Evolutionary conservation across 495 filamentous ascomycete genomes (phyloP), one percentile per base, ranked within the genome.

Genomic region (Neurospora pannonica): DNA sequence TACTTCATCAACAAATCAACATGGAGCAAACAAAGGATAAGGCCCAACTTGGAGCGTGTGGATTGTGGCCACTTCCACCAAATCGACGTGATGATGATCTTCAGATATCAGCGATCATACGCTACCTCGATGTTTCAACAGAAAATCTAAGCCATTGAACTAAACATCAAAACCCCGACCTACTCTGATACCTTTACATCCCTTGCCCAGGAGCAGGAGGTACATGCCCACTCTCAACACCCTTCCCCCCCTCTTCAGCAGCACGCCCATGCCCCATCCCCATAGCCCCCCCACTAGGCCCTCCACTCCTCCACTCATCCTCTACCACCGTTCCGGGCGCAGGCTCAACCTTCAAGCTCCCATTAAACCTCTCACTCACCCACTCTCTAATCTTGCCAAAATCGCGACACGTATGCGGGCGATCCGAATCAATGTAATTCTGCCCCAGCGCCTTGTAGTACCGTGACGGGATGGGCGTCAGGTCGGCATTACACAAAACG

Each of bases 401-500:
- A 19, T 74, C 46, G 0, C 72, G 17, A 36, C 72, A 74, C 0
- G 72, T 74, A 36, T 74, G 72, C 17, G 72, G 72, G 9, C 48
- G 11, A 17, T 74, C 72, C 0, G 72, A 74, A 0, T 74, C 46
- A 1, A 71, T 38, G 4, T 74, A 74, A 1, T 71, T 74, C 40
- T 60, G 36, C 2, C 39, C 67, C 2, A 74, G 67, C 24, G 21
- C 19, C 7, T 9, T 2, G 28, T 69, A 70, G 24, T 60, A 74
- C 72, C 46, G 40, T 6, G 72, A 70, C 17, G 72, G 72, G 28
- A 74, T 74, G n/a, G 46, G 72, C 19, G 72, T 74, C 62, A 74
- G 48, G 38, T 74, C 72, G 5, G 40, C 70, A 8, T 74, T 31
- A 5, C 72, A 74, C 24, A 74, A 0, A 5, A 74, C 31, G 17